Conservation (phyloP, 2,329 filamentous ascomycete genomes). For the Cercospora sp. region DNA sequence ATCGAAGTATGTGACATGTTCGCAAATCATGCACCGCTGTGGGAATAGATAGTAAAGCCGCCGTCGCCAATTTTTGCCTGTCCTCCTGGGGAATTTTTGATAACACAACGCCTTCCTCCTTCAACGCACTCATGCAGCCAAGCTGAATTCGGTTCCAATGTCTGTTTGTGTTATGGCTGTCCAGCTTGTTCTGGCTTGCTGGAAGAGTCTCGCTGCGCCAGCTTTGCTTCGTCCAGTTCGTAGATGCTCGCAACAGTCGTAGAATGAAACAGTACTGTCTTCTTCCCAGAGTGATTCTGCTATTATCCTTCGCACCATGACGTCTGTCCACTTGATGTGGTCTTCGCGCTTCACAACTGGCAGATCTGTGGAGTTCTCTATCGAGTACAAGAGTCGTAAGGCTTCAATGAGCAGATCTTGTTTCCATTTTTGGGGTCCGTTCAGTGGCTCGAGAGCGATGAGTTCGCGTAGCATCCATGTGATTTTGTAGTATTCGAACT, state of each 20-base stretch:
- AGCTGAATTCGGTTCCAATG: constrained; percentile 19
- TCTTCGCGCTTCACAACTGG: constrained; percentile 19
- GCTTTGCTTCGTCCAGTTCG: constrained; percentile 24
- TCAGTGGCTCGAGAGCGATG: constrained; percentile 19
- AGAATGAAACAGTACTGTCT: constrained; percentile 19
- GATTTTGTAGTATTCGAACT: constrained; percentile 26
- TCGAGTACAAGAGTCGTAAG: constrained; percentile 18
- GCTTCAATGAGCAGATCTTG: constrained; percentile 23
- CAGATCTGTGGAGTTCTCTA: constrained; percentile 23
- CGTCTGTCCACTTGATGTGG: constrained; percentile 23
- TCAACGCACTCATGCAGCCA: constrained; percentile 2
- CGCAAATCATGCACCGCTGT: background rate
- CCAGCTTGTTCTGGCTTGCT: constrained; percentile 22
- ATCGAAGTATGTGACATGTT: background rate
- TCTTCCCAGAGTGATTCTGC: constrained; percentile 25
- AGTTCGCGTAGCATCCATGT: constrained; percentile 25
- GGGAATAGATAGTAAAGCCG: background rate
- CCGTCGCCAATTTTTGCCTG: background rate
- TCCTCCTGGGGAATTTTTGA: background rate
- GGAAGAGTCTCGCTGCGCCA: constrained; percentile 20
- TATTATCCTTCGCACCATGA: constrained; percentile 24
- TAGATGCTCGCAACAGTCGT: constrained; percentile 26
- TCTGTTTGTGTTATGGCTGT: constrained; percentile 20
- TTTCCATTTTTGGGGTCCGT: constrained; percentile 23
- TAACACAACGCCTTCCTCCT: background rate